Evolutionary conservation across 768 basidiomycete genomes (phyloP).

Genomic region (Boletus eberwhitei): DNA sequence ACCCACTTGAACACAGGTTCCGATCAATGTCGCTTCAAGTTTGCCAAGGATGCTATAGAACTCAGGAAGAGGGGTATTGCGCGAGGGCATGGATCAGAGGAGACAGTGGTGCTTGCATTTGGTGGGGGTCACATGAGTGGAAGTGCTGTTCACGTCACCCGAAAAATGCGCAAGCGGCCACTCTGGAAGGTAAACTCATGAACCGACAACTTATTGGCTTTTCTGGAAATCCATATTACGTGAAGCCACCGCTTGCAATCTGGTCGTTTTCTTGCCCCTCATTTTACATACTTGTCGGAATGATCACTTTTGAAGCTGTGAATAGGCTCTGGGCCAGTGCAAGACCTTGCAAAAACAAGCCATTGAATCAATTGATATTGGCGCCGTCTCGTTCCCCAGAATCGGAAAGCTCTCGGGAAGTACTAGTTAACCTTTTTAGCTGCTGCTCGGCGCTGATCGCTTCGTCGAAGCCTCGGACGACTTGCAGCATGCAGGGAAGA

Average conservation of each 20-base stretch:
- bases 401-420: slow-evolving; percentile 18
- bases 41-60: slow-evolving; percentile 88
- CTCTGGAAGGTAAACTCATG: slow-evolving; percentile 82
- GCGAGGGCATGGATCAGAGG: slow-evolving; percentile 69
- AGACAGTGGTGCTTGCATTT: slow-evolving; percentile 91
- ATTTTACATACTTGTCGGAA: slow-evolving; percentile 21
- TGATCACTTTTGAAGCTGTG: slow-evolving; percentile 7
- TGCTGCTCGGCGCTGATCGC: slow-evolving; percentile 19
- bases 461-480: slow-evolving; percentile 9
- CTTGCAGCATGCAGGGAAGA: slow-evolving; percentile 10
- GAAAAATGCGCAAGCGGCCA: slow-evolving; percentile 81
- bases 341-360: slow-evolving; percentile 1
- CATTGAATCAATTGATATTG: not conserved
- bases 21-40: slow-evolving; percentile 86
- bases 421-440: slow-evolving; percentile 30
- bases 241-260: slow-evolving; percentile 20
- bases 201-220: slow-evolving; percentile 29
- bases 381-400: slow-evolving; percentile 6
- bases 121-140: slow-evolving; percentile 64
- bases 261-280: slow-evolving; percentile 15
- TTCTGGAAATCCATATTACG: slow-evolving; percentile 27
- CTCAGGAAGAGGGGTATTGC: slow-evolving; percentile 75
- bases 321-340: not conserved
- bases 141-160: slow-evolving; percentile 82
- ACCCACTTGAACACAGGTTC: slow-evolving; percentile 47